Percentiles rank a stretch among this genome's conserved stretches.
phyloP scores from a whole-genome alignment of 768 basidiomycete species.

The Infundibulicybe gibba region DNA sequence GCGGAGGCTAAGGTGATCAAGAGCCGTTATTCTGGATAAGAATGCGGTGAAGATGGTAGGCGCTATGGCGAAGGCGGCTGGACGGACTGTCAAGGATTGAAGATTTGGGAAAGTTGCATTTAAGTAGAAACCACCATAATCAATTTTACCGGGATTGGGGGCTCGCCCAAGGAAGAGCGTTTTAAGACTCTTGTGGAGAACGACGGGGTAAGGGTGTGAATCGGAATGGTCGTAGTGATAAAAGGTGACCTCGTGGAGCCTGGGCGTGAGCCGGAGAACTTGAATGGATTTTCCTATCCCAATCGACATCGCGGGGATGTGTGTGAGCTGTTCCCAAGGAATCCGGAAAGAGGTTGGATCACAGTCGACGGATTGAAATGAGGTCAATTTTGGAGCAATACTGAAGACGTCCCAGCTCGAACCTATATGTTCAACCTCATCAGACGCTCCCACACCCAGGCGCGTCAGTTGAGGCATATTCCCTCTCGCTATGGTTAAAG shows the following conservation, averaged over 20 bases:
- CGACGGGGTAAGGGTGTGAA: not conserved
- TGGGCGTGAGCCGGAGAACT: not conserved
- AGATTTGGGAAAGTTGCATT: not conserved
- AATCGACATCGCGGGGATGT: slow-evolving; percentile 22
- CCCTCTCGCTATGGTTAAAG: slow-evolving; percentile 20
- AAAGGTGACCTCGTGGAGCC: not conserved
- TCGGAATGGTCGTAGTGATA: not conserved
- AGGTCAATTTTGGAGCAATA: slow-evolving; percentile 23
- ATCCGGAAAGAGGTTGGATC: slow-evolving; percentile 27
- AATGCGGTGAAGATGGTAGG: not conserved
- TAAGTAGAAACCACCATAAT: not conserved
- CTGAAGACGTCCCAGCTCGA: slow-evolving; percentile 24
- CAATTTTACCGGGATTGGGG: not conserved
- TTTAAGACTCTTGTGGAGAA: not conserved
- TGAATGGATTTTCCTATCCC: not conserved
- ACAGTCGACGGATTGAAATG: slow-evolving; percentile 30
- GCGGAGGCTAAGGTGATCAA: not conserved
- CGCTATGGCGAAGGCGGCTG: not conserved
- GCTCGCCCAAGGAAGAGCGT: not conserved
- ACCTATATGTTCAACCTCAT: slow-evolving; percentile 14
- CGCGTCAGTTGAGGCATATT: slow-evolving; percentile 25
- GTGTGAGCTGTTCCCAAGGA: slow-evolving; percentile 27
- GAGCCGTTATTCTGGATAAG: not conserved
- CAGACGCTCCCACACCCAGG: slow-evolving; percentile 28
- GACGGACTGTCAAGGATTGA: not conserved